A percentile compares a stretch with the other conserved stretches of the same genome.
Conservation (phyloP, 2,329 filamentous ascomycete genomes). For the Clonostachys chloroleuca region DNA sequence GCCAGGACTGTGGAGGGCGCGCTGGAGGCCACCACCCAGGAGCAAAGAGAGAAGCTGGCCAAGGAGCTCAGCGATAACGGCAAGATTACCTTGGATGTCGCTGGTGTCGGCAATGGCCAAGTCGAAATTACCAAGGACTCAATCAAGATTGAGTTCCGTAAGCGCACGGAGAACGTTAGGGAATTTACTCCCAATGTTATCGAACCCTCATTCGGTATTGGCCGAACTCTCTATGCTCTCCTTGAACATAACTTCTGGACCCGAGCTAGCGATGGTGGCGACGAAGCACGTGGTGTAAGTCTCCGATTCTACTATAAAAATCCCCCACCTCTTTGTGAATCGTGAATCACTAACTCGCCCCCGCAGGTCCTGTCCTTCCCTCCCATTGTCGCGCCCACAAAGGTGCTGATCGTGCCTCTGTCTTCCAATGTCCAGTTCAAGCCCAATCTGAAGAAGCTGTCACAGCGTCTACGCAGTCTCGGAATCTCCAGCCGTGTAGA, state of each 20-base stretch:
- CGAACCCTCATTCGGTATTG: slow-evolving; percentile 96
- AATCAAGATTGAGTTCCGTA: slow-evolving; percentile 79
- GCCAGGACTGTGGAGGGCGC: slow-evolving; percentile 80
- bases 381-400: slow-evolving; percentile 79
- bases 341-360: slow-evolving; percentile 2
- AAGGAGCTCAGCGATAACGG: slow-evolving; percentile 69
- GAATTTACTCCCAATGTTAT: slow-evolving; percentile 96
- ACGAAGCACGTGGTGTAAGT: slow-evolving; percentile 80
- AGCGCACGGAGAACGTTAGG: slow-evolving; percentile 74
- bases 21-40: slow-evolving; percentile 71
- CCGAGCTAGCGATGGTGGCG: slow-evolving; percentile 55
- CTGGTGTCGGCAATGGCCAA: slow-evolving; percentile 61
- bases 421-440: slow-evolving; percentile 78
- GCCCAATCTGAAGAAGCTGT: slow-evolving; percentile 70
- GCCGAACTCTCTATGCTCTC: slow-evolving; percentile 86
- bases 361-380: slow-evolving; percentile 46
- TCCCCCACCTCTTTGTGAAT: not conserved
- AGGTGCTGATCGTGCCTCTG: slow-evolving; percentile 87
- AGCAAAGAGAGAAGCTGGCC: slow-evolving; percentile 74
- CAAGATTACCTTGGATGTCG: slow-evolving; percentile 73
- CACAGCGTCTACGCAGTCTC: slow-evolving; percentile 68
- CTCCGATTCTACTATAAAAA: not conserved
- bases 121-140: slow-evolving; percentile 77
- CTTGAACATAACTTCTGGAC: slow-evolving; percentile 97
- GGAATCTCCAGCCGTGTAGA: slow-evolving; percentile 84